Evolutionary conservation across 805 yeast genomes (phyloP), one percentile per base, ranked within the genome.

Genomic region (Ogataea trehaloabstinens): DNA sequence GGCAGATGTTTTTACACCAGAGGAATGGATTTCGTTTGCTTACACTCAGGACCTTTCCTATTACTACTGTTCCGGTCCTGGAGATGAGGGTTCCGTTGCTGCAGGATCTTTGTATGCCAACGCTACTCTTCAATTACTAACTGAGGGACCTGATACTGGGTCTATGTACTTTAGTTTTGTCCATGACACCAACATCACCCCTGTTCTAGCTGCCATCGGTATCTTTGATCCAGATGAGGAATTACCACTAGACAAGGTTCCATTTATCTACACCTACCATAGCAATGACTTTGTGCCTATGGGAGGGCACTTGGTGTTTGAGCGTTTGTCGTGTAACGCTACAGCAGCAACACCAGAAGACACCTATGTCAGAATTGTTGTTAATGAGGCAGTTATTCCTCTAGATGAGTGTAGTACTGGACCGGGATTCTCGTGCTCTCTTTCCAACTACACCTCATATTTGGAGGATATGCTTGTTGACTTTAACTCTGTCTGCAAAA

Each of bases 1-100:
- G 52, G 82, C 90, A 59, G 71, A 68, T 25, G 64, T 80, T 29
- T 82, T 85, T 64, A 80, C 85, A 31, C 73, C 71, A 47, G 78
- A 78, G 28, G 91, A 83, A 47, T 78, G 76, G 68, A 64, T 81
- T 40, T 70, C 70, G 24, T 76, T 70, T 52, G 76, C 77, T 29
- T 84, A 84, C 60, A 64, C 68, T 19, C 65, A 63, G 19, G 87
- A 82, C 44, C 61, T 84, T 30, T 53, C 54, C 30, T 73, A 71
- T 55, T 85, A 74, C 61, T 82, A 82, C 53, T 57, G 68, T 33
- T 64, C 71, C 40, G 84, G 85, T 11, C 77, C 78, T 32, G 91
- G 90, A 24, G 62, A 76, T 49, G 66, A 73, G 31, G 53, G 72
- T 37, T 73, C 79, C 13, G 67, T 68, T 16, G 70, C 78, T 2